Conservation (phyloP, 306 rosid species). For the Rosa rugosa region DNA sequence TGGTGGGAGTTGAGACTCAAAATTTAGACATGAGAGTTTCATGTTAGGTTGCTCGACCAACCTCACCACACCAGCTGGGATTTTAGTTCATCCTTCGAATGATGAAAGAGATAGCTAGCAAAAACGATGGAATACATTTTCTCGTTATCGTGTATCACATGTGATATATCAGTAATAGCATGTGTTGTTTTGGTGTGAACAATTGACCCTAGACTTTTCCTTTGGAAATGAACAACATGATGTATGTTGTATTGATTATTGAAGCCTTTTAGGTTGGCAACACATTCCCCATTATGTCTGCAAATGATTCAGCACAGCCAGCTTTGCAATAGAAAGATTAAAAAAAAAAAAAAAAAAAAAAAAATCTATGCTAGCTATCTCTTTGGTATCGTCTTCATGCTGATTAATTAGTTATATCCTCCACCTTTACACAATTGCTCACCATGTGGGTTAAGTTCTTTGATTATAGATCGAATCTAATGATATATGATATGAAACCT, state of each 20-base stretch:
- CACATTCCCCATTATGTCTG: background rate
- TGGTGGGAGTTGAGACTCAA: too few relatives aligned
- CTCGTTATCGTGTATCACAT: background rate
- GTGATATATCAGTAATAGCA: background rate
- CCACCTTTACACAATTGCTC: background rate
- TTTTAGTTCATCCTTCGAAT: too few relatives aligned
- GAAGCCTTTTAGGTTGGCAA: constrained; percentile 5
- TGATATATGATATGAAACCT: background rate
- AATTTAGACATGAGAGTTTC: too few relatives aligned
- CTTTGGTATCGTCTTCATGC: background rate
- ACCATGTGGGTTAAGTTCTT: background rate
- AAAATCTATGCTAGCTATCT: background rate
- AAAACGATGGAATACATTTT: too few relatives aligned
- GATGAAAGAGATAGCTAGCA: too few relatives aligned
- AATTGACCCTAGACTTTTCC: background rate
- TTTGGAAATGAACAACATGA: background rate
- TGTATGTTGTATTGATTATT: background rate
- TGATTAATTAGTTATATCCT: background rate
- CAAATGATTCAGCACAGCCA: background rate
- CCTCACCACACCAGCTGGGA: too few relatives aligned
- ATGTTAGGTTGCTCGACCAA: too few relatives aligned
- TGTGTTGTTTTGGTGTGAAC: background rate
- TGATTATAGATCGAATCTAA: background rate
- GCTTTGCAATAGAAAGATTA: background rate
- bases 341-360: too few relatives aligned